These are phyloP conservation scores for Waltiozyma sp. DNA, from an alignment of 1,139 yeast genomes.

Conservation along the genomic window DNA sequence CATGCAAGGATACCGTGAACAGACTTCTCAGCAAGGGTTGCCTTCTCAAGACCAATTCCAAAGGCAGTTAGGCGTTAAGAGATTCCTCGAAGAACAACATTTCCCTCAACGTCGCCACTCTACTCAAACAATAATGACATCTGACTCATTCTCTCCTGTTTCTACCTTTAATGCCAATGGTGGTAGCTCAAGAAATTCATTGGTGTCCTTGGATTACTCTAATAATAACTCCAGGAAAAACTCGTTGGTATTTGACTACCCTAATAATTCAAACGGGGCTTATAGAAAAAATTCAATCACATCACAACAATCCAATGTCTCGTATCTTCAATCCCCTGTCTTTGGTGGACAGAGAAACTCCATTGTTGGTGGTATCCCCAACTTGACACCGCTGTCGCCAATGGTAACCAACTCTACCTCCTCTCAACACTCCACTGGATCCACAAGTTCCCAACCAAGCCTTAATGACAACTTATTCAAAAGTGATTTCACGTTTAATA, in stretches of 20 bases:
- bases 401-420: constrained; percentile 4
- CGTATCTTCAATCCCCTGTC: constrained; percentile 10
- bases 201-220: constrained; percentile 16
- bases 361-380: constrained; percentile 7
- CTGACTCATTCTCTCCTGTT: constrained; percentile 15
- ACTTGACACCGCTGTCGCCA: constrained; percentile 9
- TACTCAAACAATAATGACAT: constrained; percentile 15
- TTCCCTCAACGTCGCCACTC: constrained; percentile 18
- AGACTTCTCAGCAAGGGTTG: not conserved
- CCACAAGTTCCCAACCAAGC: constrained; percentile 1
- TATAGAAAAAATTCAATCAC: not conserved
- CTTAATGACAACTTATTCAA: constrained; percentile 7
- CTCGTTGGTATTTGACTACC: constrained; percentile 15
- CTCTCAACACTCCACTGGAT: constrained; percentile 1
- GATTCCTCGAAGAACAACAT: constrained; percentile 18
- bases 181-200: constrained; percentile 17
- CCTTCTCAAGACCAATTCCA: constrained; percentile 5
- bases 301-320: not conserved
- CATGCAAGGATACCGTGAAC: not conserved
- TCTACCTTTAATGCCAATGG: constrained; percentile 10
- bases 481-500: constrained; percentile 11
- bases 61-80: constrained; percentile 17
- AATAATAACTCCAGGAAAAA: constrained; percentile 15
- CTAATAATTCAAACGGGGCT: not conserved
- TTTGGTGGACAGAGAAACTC: constrained; percentile 14